Evolutionary conservation across 176 grass and related monocot species (phyloP), one percentile per base, ranked within the genome.

Genomic region (Puya raimondii): DNA sequence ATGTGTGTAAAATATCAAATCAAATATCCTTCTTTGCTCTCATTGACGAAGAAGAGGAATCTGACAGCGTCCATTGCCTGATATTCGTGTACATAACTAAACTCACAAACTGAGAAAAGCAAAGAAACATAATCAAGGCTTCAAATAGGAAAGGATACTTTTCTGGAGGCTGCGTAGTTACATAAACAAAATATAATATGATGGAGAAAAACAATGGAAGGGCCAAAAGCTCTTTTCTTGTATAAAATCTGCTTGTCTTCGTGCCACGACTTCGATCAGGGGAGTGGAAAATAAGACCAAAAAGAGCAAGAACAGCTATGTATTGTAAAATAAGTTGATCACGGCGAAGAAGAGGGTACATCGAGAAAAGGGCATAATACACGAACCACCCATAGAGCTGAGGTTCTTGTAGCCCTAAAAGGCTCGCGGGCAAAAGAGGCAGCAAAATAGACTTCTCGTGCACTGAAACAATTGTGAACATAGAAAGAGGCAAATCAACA

Each of bases 371-470:
- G 17, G 82, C 76, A 85, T 85, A 97, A 70, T 92, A 78, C 2
- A 64, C 82, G 64, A 97, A 84, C 84, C 88, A 97, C 76, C 83
- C 81, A 65, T 87, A 90, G 59, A 97, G 33, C 23, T 67, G 79
- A 76, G 89, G 80, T 68, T 97, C 93, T 80, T 87, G 68, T 42
- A 88, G 79, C 65, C 73, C 86, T 81, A 97, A 78, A 77, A 92
- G 82, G 72, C 89, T 92, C 75, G 86, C 89, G 49, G 89, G 89
- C 78, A 97, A 92, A 72, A 97, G 77, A 77, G 93, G 93, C 29
- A 97, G 84, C 80, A 97, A 73, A 75, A 97, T 97, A 72, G 93
- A 97, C 84, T 97, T 97, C 82, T 97, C 93, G 48, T 97, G 93
- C 63, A 97, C 93, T 92, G 86, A 61, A 67, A 79, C 22, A 68